These are phyloP conservation scores for Calocybe indica DNA, from an alignment of 768 basidiomycete species.

Conservation along the genomic window DNA sequence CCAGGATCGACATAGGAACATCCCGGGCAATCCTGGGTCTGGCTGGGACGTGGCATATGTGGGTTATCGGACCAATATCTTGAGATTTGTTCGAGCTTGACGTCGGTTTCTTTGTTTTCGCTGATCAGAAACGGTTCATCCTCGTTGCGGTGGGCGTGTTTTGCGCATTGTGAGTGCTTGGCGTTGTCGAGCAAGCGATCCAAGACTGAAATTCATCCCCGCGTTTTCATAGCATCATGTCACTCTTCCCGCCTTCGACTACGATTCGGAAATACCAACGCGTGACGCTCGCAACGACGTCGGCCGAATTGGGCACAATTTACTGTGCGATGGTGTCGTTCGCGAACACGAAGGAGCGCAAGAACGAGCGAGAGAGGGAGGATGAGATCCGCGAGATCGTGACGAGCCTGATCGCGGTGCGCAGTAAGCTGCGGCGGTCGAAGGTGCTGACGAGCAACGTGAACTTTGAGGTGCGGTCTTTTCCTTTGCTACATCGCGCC, in stretches of 20 bases:
- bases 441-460: constrained; percentile 50
- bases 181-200: neutral
- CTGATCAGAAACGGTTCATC: constrained; percentile 52
- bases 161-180: constrained; percentile 60
- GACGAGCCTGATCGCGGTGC: constrained; percentile 64
- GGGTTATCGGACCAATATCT: constrained; percentile 3
- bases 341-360: constrained; percentile 41
- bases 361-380: constrained; percentile 16
- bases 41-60: constrained; percentile 75
- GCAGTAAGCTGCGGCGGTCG: constrained; percentile 66
- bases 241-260: constrained; percentile 66
- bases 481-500: neutral
- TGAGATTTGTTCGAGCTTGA: neutral
- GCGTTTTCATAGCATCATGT: constrained; percentile 44
- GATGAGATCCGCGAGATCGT: constrained; percentile 50
- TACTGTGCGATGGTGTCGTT: constrained; percentile 76
- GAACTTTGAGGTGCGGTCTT: constrained; percentile 51
- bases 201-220: too few species aligned
- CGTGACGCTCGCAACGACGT: constrained; percentile 59
- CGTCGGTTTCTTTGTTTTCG: neutral
- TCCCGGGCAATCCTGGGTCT: constrained; percentile 47
- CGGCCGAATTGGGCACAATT: constrained; percentile 59
- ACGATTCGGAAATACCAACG: constrained; percentile 75
- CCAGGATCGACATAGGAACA: constrained; percentile 44
- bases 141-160: constrained; percentile 67